These are phyloP conservation scores for Sclerotinia glacialis DNA, from an alignment of 2,329 filamentous ascomycete species.

Conservation along the genomic window DNA sequence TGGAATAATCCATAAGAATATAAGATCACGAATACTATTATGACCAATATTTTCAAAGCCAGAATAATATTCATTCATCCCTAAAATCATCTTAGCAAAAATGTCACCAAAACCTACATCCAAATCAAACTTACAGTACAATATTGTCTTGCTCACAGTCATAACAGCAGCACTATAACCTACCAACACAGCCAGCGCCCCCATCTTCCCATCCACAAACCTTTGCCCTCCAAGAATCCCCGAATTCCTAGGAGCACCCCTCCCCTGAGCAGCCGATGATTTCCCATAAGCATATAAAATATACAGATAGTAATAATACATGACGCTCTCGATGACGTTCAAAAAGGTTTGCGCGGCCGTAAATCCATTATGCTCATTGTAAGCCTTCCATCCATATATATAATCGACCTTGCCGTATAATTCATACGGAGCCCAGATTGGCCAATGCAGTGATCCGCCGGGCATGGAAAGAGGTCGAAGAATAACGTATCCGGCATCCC, in stretches of 20 bases:
- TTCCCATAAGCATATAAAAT: conserved; percentile 48
- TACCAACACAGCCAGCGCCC: conserved; percentile 55
- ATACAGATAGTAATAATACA: conserved; percentile 59
- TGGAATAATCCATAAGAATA: conserved; percentile 62
- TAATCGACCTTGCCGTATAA: conserved; percentile 64
- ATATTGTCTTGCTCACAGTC: conserved; percentile 64
- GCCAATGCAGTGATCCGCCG: conserved; percentile 58
- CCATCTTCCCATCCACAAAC: conserved; percentile 50
- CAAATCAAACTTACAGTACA: conserved; percentile 56
- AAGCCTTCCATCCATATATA: conserved; percentile 64
- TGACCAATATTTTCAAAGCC: conserved; percentile 61
- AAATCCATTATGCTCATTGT: conserved; percentile 59
- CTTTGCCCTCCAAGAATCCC: conserved; percentile 49
- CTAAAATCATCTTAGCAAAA: conserved; percentile 39
- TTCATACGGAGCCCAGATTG: conserved; percentile 63
- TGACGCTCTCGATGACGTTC: conserved; percentile 58
- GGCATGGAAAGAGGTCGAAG: conserved; percentile 67
- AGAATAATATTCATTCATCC: conserved; percentile 59
- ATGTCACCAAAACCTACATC: background rate
- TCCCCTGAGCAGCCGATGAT: conserved; percentile 34
- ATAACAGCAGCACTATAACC: conserved; percentile 59
- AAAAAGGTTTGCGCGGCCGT: conserved; percentile 59
- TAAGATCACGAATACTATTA: conserved; percentile 52
- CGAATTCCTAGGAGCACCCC: conserved; percentile 38
- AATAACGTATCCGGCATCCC: conserved; percentile 67